These are phyloP conservation scores for Sarocladium kiliense DNA, from an alignment of 2,329 filamentous ascomycete genomes.

Conservation along the genomic window DNA sequence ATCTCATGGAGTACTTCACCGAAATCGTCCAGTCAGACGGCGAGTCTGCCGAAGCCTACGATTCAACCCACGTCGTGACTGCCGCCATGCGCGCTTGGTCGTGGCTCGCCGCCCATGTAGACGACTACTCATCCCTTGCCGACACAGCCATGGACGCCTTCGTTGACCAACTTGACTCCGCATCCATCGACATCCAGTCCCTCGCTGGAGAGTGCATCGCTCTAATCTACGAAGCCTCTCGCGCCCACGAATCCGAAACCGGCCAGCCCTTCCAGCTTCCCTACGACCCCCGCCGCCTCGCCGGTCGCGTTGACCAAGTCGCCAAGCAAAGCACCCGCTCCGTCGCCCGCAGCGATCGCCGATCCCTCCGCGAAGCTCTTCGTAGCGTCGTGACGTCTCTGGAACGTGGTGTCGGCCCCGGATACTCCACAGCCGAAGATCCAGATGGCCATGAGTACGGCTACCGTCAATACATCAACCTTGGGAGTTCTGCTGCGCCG, in stretches of 20 bases:
- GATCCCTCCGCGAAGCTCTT: slow-evolving; percentile 42
- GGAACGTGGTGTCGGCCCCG: slow-evolving; percentile 48
- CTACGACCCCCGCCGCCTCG: slow-evolving; percentile 44
- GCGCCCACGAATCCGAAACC: slow-evolving; percentile 42
- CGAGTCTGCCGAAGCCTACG: slow-evolving; percentile 62
- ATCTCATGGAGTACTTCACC: slow-evolving; percentile 69
- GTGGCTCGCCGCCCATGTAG: slow-evolving; percentile 70
- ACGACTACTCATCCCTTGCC: slow-evolving; percentile 67
- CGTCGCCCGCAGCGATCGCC: slow-evolving; percentile 44
- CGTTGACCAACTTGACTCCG: slow-evolving; percentile 77
- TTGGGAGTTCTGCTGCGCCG: slow-evolving; percentile 33
- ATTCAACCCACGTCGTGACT: slow-evolving; percentile 65
- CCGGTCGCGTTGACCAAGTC: slow-evolving; percentile 42
- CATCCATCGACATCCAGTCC: slow-evolving; percentile 67
- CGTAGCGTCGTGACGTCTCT: slow-evolving; percentile 49
- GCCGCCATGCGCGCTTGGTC: slow-evolving; percentile 76
- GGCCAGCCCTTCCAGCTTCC: slow-evolving; percentile 44
- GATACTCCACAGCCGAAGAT: slow-evolving; percentile 46
- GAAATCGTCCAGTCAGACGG: slow-evolving; percentile 80
- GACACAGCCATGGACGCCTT: slow-evolving; percentile 74
- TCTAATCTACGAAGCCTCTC: slow-evolving; percentile 69
- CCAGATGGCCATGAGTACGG: slow-evolving; percentile 16
- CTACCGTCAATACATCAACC: slow-evolving; percentile 38
- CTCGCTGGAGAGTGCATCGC: slow-evolving; percentile 77
- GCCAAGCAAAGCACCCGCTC: slow-evolving; percentile 42